Percentiles rank a stretch among this genome's conserved stretches.
Conservation (phyloP, 2,329 filamentous ascomycete species). For the Colletotrichum magnum region DNA sequence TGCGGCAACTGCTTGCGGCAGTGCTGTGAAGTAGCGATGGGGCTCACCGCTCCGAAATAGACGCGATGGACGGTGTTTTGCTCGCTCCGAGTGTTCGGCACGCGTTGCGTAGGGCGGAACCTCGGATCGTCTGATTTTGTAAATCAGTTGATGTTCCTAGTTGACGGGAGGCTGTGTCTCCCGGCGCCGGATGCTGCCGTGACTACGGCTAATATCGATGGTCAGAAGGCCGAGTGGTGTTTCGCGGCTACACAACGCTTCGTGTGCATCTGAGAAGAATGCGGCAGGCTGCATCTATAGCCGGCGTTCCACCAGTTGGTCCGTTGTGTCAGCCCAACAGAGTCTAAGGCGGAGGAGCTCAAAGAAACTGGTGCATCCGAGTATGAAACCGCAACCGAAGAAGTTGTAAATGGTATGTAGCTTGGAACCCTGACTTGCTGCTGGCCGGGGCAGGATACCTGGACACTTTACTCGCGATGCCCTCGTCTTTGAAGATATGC, state of each 20-base stretch:
- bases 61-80: not conserved
- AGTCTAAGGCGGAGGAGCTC: not conserved
- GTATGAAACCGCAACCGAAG: no score
- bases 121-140: slow-evolving; percentile 3
- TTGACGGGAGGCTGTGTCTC: not conserved
- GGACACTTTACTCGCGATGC: no score
- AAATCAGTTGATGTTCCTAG: not conserved
- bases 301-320: not conserved
- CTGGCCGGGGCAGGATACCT: no score
- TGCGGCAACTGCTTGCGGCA: not conserved
- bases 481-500: no score
- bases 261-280: not conserved
- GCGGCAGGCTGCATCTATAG: not conserved
- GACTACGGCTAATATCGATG: not conserved
- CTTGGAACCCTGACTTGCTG: no score
- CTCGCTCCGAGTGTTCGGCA: not conserved
- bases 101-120: slow-evolving; percentile 3
- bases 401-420: no score
- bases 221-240: not conserved
- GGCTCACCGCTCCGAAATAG: not conserved
- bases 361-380: no score
- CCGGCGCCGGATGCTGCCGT: not conserved
- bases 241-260: not conserved
- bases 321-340: not conserved
- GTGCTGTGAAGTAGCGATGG: not conserved